Percentiles rank a stretch among this genome's conserved stretches.
phyloP scores from a whole-genome alignment of 305 asterid genomes.

The Solanum aculeatissimum region DNA sequence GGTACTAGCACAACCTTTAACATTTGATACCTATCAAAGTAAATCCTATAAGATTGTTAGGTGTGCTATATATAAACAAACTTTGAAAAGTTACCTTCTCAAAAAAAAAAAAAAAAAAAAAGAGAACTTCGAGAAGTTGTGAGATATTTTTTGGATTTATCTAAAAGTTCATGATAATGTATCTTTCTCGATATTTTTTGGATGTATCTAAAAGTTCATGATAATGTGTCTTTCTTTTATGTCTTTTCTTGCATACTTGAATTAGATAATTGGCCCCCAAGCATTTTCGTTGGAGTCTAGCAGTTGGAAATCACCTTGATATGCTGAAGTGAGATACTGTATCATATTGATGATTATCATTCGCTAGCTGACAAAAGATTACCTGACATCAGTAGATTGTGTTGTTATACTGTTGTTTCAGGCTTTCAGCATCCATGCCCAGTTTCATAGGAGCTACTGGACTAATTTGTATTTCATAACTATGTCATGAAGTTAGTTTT shows the following conservation, averaged over 20 bases:
- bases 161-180: background rate
- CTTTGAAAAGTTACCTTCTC: background rate
- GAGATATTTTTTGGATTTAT: background rate
- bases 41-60: background rate
- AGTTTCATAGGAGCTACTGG: background rate
- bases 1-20: background rate
- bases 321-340: background rate
- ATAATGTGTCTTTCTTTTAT: background rate
- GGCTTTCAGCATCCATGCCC: background rate
- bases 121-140: background rate
- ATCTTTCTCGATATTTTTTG: background rate
- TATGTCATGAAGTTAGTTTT: background rate
- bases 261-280: background rate
- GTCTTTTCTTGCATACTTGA: background rate
- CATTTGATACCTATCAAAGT: background rate
- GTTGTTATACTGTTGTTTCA: background rate
- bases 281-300: background rate
- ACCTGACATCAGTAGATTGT: background rate
- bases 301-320: background rate
- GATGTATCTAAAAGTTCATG: background rate
- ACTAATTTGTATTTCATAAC: background rate
- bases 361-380: background rate
- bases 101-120: background rate
- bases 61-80: background rate
- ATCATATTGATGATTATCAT: background rate